These are phyloP conservation scores for Aureobasidium subglaciale DNA, from an alignment of 2,329 filamentous ascomycete genomes.

Conservation along the genomic window DNA sequence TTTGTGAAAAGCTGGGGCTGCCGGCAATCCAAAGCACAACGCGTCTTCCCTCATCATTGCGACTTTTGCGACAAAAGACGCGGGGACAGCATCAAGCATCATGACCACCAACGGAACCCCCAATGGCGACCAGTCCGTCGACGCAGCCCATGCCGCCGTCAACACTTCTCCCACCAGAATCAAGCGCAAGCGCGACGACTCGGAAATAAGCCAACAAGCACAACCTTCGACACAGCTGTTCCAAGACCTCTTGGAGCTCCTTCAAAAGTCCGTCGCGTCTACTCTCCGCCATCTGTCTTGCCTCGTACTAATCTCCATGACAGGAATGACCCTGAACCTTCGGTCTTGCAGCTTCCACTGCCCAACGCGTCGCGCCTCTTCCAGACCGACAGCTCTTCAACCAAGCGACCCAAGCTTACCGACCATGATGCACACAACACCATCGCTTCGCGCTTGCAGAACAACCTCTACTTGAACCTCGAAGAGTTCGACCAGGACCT, in stretches of 20 bases:
- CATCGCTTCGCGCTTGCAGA: constrained; percentile 33
- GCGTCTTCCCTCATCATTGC: constrained; percentile 11
- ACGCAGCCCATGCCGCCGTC: constrained; percentile 14
- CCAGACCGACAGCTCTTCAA: constrained; percentile 33
- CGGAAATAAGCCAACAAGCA: constrained; percentile 27
- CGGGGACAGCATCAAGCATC: background rate
- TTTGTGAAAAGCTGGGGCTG: constrained; percentile 10
- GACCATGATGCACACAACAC: constrained; percentile 27
- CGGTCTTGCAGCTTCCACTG: constrained; percentile 37
- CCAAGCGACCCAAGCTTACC: constrained; percentile 40
- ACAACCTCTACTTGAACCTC: constrained; percentile 30
- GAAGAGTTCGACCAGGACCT: constrained; percentile 31
- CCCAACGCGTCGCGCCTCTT: constrained; percentile 18
- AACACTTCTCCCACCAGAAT: constrained; percentile 18
- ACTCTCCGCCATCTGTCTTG: too few relatives aligned
- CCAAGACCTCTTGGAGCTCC: constrained; percentile 35
- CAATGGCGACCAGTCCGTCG: constrained; percentile 10
- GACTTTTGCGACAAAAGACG: constrained; percentile 14
- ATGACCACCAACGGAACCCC: background rate
- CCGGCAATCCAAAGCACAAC: constrained; percentile 4
- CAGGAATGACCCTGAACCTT: constrained; percentile 37
- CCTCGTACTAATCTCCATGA: constrained; percentile 15
- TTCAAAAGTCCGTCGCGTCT: constrained; percentile 31
- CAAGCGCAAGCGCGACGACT: constrained; percentile 39
- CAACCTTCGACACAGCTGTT: constrained; percentile 27